Evolutionary conservation across 768 basidiomycete species (phyloP), one percentile per base, ranked within the genome.

Genomic region (Rhizopogon vulgaris): DNA sequence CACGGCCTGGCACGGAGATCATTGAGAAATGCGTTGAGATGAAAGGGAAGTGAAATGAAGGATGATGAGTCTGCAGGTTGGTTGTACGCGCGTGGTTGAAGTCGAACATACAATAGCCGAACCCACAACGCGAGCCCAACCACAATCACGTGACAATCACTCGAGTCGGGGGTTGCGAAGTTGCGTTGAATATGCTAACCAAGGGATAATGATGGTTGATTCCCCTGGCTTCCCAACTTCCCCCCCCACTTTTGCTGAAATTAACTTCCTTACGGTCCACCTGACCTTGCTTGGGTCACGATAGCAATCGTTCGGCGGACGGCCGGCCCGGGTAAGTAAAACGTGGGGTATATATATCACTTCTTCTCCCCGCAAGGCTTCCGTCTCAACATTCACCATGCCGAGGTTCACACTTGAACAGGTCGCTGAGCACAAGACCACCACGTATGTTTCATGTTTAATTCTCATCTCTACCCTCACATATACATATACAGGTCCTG

Each of bases 371-470:
- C 51, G 51, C 45, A 28, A 22, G 22, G 2, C 38, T 55, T 38
- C 40, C 38, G 25, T 52, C 41, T 11, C 41, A 15, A 14, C 22
- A 46, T 48, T 32, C 18, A 47, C 17, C 38, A 68, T 68, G 66
- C 58, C 61, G 39, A 75, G 79, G 66, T 67, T 74, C 52, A 68
- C 72, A 37, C 76, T 86, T 41, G 64, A 78, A 25, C 77, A 88
- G 63, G 76, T 89, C 18, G 75, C 81, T 25, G 62, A 77, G 46
- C 85, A 89, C 66, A 82, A 78, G 58, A 74, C 76, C 15, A 38
- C 68, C 17, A 62, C 69, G 86, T 85, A 53, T 38, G 73, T 65
- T 18, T 24, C 27, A 17, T 55, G 46, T 11, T 11, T 18, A 53
- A 41, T 6, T 6, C 11, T 32, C 6, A 32, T n/a, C n/a, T 51